These are phyloP conservation scores for Aspergillaceae sp. DNA, from an alignment of 2,329 filamentous ascomycete genomes.

Conservation along the genomic window DNA sequence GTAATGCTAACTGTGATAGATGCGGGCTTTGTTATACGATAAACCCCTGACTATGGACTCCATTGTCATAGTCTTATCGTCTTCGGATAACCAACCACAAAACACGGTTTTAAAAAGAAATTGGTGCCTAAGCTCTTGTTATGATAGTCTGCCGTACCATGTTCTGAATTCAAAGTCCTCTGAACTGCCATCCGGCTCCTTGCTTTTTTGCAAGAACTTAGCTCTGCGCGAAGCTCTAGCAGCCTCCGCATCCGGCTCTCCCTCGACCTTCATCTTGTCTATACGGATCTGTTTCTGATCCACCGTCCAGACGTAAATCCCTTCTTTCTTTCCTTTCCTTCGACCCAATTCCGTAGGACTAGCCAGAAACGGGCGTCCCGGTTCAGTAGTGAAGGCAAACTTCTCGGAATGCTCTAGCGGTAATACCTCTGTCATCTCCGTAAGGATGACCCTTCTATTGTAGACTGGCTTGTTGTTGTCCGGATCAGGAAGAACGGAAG, in stretches of 20 bases:
- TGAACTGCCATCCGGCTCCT: slow-evolving; percentile 10
- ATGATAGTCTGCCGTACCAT: slow-evolving; percentile 29
- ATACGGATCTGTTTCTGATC: slow-evolving; percentile 30
- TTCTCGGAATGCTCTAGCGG: slow-evolving; percentile 16
- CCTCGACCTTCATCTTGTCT: slow-evolving; percentile 34
- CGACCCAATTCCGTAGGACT: slow-evolving; percentile 17
- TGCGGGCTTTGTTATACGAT: slow-evolving; percentile 23
- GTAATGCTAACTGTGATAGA: slow-evolving; percentile 17
- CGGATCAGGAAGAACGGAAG: slow-evolving; percentile 16
- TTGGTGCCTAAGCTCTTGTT: neutral
- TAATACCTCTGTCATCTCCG: slow-evolving; percentile 26
- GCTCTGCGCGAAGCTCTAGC: slow-evolving; percentile 33
- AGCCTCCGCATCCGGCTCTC: slow-evolving; percentile 26
- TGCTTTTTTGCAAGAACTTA: slow-evolving; percentile 22
- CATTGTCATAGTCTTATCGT: neutral
- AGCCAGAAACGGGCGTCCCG: slow-evolving; percentile 31
- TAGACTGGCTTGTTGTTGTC: slow-evolving; percentile 14
- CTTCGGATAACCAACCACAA: neutral
- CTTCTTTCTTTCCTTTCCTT: slow-evolving; percentile 11
- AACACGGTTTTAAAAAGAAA: too few relatives aligned
- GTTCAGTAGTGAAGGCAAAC: slow-evolving; percentile 16
- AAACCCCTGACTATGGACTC: neutral
- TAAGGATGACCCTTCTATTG: slow-evolving; percentile 30
- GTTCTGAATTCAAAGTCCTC: slow-evolving; percentile 17
- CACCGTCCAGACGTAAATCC: slow-evolving; percentile 29